Evolutionary conservation across 495 filamentous ascomycete species (phyloP), one percentile per base, ranked within the genome.

Genomic region (Terfezia claveryi): DNA sequence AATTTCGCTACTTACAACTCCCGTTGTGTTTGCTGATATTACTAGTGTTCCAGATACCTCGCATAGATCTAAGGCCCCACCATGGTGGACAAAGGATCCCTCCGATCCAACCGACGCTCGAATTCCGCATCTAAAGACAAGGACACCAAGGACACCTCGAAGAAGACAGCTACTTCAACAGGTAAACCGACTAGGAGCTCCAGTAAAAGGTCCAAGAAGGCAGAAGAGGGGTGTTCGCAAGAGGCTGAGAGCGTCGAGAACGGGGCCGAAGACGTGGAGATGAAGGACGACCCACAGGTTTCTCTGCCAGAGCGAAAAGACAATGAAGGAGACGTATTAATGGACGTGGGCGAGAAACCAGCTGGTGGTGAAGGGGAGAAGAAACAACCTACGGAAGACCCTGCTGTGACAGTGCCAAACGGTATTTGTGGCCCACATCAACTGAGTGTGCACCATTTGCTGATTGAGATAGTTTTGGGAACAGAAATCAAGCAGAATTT

Each of bases 401-500:
- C 83, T 52, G 74, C 83, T 41, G 75, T 56, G 38, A 36, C 54
- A 37, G 55, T 50, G 36, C 51, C 54, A 56, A 66, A 58, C 57
- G 64, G 61, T 66, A 59, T 27, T 32, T 32, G 27, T 0, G 27
- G 1, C 27, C 27, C 27, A 7, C 27, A 32, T 32, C 27, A 32
- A 32, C 7, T 5, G 27, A 7, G 27, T 32, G 27, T 32, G 27
- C 2, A 32, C 27, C 27, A 20, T 7, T 54, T 62, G 27, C 54
- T 57, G 52, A 49, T 27, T 20, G 20, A 20, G 49, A 55, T 46
- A 36, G 11, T 32, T 8, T 51, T 5, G 5, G 52, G 52, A 55
- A 50, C 60, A 92, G 91, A 94, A 66, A 94, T 96, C 74, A 88
- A 87, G 71, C 78, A 75, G 74, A 94, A 93, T 70, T 94, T 94